Conservation (phyloP, 305 asterid genomes). For the Rubia peregrina region DNA sequence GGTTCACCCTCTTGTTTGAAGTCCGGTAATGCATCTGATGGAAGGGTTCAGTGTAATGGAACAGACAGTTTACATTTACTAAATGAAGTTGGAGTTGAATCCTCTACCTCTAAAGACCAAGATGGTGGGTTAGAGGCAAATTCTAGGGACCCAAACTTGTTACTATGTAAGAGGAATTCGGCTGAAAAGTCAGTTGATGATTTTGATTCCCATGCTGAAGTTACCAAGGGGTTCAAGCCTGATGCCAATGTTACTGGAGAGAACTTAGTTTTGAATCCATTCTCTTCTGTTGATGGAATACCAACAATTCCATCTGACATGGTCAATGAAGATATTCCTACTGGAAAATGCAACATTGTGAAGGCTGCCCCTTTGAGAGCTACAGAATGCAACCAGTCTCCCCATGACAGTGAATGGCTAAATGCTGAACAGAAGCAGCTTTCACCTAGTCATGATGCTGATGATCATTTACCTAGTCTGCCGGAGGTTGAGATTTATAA, state of each 20-base stretch:
- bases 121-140: background rate
- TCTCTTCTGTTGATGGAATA: constrained; percentile 15
- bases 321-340: constrained; percentile 17
- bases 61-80: constrained; percentile 26
- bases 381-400: constrained; percentile 20
- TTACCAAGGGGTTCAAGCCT: constrained; percentile 43
- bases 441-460: constrained; percentile 16
- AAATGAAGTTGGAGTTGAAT: constrained; percentile 20
- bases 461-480: constrained; percentile 12
- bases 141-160: constrained; percentile 3
- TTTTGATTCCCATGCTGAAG: constrained; percentile 15
- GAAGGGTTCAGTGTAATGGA: constrained; percentile 18
- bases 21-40: constrained; percentile 22
- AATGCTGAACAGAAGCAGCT: constrained; percentile 26
- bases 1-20: constrained; percentile 14
- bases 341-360: constrained; percentile 26
- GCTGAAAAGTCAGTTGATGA: constrained; percentile 17
- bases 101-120: constrained; percentile 18
- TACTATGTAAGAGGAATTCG: constrained; percentile 23
- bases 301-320: constrained; percentile 22
- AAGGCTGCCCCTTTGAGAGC: constrained; percentile 22
- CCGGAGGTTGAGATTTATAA: constrained; percentile 6
- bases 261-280: constrained; percentile 15
- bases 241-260: constrained; percentile 10
- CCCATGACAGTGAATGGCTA: constrained; percentile 22